A percentile compares a stretch with the other conserved stretches of the same genome.
These are phyloP conservation scores for Hibiscus trionum DNA, from an alignment of 345 rosid species.

Conservation along the genomic window DNA sequence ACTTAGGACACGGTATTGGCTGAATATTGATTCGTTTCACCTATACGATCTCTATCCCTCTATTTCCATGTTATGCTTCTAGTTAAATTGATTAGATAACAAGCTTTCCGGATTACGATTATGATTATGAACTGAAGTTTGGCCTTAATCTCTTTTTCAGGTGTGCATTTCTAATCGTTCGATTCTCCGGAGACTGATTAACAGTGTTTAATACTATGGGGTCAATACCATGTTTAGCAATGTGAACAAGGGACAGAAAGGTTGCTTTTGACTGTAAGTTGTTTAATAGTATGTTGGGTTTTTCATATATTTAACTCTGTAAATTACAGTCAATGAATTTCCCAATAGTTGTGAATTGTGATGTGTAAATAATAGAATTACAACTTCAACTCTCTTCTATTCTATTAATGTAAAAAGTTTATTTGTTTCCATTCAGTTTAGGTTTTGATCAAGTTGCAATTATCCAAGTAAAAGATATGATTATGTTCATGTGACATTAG, in stretches of 20 bases:
- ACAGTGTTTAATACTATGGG: not conserved
- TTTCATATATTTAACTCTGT: constrained; percentile 17
- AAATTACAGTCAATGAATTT: constrained; percentile 22
- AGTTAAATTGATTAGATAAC: not conserved
- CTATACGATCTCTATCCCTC: not conserved
- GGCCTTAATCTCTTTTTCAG: not conserved
- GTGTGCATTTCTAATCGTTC: not conserved
- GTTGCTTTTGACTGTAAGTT: constrained; percentile 7
- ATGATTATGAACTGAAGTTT: not conserved
- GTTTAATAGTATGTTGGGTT: constrained; percentile 8
- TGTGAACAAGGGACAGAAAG: not conserved
- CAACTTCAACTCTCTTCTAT: not conserved
- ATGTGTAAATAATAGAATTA: constrained; percentile 28
- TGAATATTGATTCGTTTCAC: not conserved
- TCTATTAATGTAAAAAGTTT: not conserved
- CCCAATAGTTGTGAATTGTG: constrained; percentile 14
- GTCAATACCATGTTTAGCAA: not conserved
- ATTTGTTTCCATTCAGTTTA: not conserved
- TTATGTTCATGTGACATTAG: too few relatives aligned
- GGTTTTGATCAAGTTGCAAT: not conserved
- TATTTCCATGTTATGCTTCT: not conserved
- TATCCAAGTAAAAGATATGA: not conserved
- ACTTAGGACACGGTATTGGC: not conserved
- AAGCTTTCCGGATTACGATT: not conserved
- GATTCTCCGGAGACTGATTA: not conserved